Base-by-base conservation (phyloP, 208 protist genomes). In the Phytomonas francai region DNA sequence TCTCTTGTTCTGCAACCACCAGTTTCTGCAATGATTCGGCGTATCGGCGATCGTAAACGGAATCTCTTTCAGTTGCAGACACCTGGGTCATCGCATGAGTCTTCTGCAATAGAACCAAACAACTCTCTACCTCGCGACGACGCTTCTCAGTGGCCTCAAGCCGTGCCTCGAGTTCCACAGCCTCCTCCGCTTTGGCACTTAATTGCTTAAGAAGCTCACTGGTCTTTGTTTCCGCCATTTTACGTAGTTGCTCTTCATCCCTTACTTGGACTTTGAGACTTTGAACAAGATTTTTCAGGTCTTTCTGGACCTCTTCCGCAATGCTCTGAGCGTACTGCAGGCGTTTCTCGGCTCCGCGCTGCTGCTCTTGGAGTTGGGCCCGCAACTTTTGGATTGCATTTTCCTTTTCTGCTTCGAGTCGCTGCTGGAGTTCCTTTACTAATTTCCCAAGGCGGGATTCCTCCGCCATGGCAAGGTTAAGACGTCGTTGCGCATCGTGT, bases 351-450 rank as follows among this genome's bases (percentile, higher is more conserved):
- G 27, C 22, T 30, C 51, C 32, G 8, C 14, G 66, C 60, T 80
- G 66, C 59, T 78, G 51, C 16, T 68, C 65, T 32, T 76, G 70
- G 19, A 70, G 19, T 67, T 74, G 58, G 8, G 67, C 31, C 27
- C 80, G 59, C 2, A 67, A 67, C 29, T 30, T 27, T 12, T 69
- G 56, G 7, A 87, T 68, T 60, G 72, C 71, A 16, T 72, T 49
- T 9, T 60, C 34, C 70, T 73, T 58, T 83, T 74, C 9, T 69
- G 65, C 12, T 49, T 27, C 39, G 39, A 49, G 39, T 49, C 14
- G 39, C 39, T 49, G 39, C 9, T 12, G 39, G 39, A 49, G 39
- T 49, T 19, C 39, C 12, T 19, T 19, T 49, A 49, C 7, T 3
- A 49, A 12, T 49, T 49, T 12, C 14, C 12, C 14, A 49, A 49